These are phyloP conservation scores for Phaffomyces opuntiae DNA, from an alignment of 805 yeast species.

Conservation along the genomic window DNA sequence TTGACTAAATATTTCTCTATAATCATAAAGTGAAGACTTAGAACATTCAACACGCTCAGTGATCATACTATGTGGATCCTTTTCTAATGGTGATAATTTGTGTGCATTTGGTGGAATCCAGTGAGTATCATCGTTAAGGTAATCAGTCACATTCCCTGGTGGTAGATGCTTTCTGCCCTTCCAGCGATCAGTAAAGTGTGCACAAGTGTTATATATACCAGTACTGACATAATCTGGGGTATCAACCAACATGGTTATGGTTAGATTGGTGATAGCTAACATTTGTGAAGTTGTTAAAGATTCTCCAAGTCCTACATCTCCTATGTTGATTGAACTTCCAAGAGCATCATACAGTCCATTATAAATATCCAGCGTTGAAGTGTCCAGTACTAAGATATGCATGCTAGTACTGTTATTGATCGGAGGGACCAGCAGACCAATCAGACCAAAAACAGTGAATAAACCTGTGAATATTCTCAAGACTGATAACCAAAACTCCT, in stretches of 20 bases:
- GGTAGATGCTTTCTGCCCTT: background rate
- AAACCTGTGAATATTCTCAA: slow-evolving; percentile 4
- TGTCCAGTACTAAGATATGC: slow-evolving; percentile 31
- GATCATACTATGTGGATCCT: background rate
- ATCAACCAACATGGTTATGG: slow-evolving; percentile 18
- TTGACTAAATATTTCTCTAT: slow-evolving; percentile 10
- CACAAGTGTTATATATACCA: slow-evolving; percentile 4
- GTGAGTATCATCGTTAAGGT: background rate
- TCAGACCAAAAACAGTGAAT: slow-evolving; percentile 3
- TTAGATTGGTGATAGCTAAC: slow-evolving; percentile 17
- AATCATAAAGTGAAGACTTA: slow-evolving; percentile 2
- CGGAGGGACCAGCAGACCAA: slow-evolving; percentile 11
- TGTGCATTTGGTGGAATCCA: background rate
- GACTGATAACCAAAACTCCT: background rate
- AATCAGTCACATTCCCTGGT: background rate
- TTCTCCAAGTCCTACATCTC: slow-evolving; percentile 18
- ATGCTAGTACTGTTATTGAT: slow-evolving; percentile 1
- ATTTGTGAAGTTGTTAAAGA: slow-evolving; percentile 16
- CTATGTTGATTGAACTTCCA: slow-evolving; percentile 26
- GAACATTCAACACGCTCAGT: background rate
- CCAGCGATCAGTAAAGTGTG: slow-evolving; percentile 9
- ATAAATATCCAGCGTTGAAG: slow-evolving; percentile 46
- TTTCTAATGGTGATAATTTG: slow-evolving; percentile 2
- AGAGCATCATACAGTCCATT: slow-evolving; percentile 43
- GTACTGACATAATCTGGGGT: slow-evolving; percentile 11